Evolutionary conservation across 495 filamentous ascomycete genomes (phyloP).

Genomic region (Neohortaea acidophila): DNA sequence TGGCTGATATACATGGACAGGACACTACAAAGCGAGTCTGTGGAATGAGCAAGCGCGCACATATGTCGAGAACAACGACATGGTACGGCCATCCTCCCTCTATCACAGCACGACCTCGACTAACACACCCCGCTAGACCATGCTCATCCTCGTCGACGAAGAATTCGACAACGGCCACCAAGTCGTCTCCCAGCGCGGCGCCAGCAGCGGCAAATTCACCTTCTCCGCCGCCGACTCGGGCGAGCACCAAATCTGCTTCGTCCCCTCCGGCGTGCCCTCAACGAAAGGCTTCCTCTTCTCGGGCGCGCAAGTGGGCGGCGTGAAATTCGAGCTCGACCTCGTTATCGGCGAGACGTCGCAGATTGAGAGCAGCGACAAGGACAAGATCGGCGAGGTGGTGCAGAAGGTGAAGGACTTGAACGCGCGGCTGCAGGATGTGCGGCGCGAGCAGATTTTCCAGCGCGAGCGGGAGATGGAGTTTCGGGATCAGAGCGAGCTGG

Average conservation of each 20-base stretch:
- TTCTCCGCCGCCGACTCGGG: conserved; percentile 90
- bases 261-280: conserved; percentile 48
- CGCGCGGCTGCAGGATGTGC: conserved; percentile 70
- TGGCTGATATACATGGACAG: conserved; percentile 24
- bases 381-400: conserved; percentile 82
- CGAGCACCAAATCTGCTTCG: conserved; percentile 90
- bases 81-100: conserved; percentile 3
- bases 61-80: conserved; percentile 48
- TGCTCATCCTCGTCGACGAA: conserved; percentile 90
- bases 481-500: conserved; percentile 87
- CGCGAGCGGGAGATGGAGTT: conserved; percentile 95
- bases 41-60: conserved; percentile 48
- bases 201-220: conserved; percentile 69
- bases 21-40: conserved; percentile 73
- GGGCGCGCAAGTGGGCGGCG: conserved; percentile 48
- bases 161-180: conserved; percentile 97
- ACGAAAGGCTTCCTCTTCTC: conserved; percentile 53
- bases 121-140: conserved; percentile 33
- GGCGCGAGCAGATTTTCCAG: conserved; percentile 90
- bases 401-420: conserved; percentile 84
- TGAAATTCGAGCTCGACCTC: conserved; percentile 75
- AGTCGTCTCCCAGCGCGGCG: conserved; percentile 72
- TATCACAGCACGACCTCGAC: not conserved
- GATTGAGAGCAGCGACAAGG: conserved; percentile 88
- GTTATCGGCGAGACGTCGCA: conserved; percentile 90